Percentiles rank a stretch among this genome's conserved stretches.
phyloP scores from a whole-genome alignment of 495 filamentous ascomycete species.

The Acidiella bohemica region DNA sequence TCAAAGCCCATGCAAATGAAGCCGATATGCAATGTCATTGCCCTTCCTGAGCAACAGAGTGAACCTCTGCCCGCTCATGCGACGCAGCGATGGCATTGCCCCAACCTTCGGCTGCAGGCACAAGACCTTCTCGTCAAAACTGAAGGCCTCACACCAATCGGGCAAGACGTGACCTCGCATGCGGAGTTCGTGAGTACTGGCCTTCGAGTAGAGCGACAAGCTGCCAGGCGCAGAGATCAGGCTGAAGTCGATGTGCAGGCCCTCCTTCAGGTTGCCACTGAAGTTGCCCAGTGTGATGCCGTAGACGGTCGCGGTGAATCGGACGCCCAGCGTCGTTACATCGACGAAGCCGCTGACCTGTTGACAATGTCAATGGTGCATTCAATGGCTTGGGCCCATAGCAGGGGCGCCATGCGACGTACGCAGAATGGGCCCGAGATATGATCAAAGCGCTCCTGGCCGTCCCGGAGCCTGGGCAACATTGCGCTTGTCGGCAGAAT shows the following conservation, averaged over 20 bases:
- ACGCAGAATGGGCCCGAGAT: not conserved
- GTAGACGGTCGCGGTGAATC: not conserved
- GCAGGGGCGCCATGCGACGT: not conserved
- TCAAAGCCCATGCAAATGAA: too few relatives aligned
- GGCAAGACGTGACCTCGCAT: not conserved
- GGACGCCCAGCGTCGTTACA: not conserved
- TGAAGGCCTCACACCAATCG: too few relatives aligned
- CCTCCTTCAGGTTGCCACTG: not conserved
- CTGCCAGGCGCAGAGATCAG: not conserved
- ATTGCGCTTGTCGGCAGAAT: not conserved
- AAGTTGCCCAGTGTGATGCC: not conserved
- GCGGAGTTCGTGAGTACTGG: not conserved
- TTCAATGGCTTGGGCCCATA: not conserved
- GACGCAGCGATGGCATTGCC: too few relatives aligned
- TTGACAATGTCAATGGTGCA: not conserved
- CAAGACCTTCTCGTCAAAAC: too few relatives aligned
- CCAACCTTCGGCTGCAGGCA: too few relatives aligned
- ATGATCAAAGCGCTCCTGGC: not conserved
- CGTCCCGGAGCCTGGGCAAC: not conserved
- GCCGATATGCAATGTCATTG: too few relatives aligned
- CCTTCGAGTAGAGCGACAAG: not conserved
- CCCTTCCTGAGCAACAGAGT: too few relatives aligned
- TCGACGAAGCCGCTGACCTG: constrained; percentile 1
- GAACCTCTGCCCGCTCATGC: too few relatives aligned
- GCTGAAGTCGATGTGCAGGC: not conserved